These are phyloP conservation scores for Xylariales sp. DNA, from an alignment of 2,329 filamentous ascomycete species.

Conservation along the genomic window DNA sequence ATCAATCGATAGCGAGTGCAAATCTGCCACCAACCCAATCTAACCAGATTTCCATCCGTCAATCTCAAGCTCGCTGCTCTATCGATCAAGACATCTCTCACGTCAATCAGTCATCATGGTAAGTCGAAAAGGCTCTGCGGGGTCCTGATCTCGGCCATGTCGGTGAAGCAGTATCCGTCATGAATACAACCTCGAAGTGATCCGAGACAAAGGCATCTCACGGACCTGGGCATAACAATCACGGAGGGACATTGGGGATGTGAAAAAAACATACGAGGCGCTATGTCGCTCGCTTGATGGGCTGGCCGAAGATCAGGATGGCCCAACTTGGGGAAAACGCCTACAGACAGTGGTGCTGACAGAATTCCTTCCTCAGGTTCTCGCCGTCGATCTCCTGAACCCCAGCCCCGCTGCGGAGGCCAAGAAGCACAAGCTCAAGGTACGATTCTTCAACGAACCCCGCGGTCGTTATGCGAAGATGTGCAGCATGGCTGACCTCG, in stretches of 20 bases:
- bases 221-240: too few relatives aligned
- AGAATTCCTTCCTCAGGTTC: constrained; percentile 64
- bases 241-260: too few relatives aligned
- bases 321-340: background rate
- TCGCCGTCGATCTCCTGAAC: constrained; percentile 99
- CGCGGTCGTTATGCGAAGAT: constrained; percentile 13
- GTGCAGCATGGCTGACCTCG: constrained; percentile 10
- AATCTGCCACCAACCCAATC: constrained; percentile 40
- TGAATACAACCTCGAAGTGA: too few relatives aligned
- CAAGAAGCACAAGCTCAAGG: constrained; percentile 99
- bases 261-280: background rate
- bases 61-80: constrained; percentile 42
- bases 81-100: constrained; percentile 31
- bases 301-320: background rate
- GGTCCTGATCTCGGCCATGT: background rate
- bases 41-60: constrained; percentile 49
- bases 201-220: too few relatives aligned
- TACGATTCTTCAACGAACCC: constrained; percentile 41
- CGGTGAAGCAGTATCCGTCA: constrained; percentile 3
- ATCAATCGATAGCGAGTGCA: constrained; percentile 37
- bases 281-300: constrained; percentile 9
- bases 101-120: constrained; percentile 65
- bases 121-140: constrained; percentile 42
- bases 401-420: constrained; percentile 95
- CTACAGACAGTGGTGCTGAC: constrained; percentile 40